These are phyloP conservation scores for Coleophoma cylindrospora DNA, from an alignment of 2,329 filamentous ascomycete species.

Conservation along the genomic window DNA sequence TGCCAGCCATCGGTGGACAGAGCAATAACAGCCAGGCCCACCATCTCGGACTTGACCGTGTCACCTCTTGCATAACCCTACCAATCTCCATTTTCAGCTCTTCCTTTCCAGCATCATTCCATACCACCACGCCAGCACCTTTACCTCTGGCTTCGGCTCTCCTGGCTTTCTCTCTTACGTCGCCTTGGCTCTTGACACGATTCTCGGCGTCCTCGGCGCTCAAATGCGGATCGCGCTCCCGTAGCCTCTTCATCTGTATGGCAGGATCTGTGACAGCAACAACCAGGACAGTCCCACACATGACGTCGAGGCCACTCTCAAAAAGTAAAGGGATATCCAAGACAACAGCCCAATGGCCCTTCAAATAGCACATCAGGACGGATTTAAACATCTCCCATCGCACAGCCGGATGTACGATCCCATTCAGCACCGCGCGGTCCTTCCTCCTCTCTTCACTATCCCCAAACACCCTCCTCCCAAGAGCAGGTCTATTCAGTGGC, in stretches of 20 bases:
- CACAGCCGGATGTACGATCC: slow-evolving; percentile 90
- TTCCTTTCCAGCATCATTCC: slow-evolving; percentile 78
- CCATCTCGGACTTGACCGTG: slow-evolving; percentile 43
- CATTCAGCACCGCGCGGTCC: slow-evolving; percentile 75
- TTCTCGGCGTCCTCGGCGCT: slow-evolving; percentile 83
- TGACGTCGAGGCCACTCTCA: slow-evolving; percentile 77
- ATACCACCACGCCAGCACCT: slow-evolving; percentile 73
- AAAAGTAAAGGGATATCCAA: slow-evolving; percentile 91
- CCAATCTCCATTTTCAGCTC: slow-evolving; percentile 65
- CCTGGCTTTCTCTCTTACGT: slow-evolving; percentile 78
- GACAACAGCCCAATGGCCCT: slow-evolving; percentile 82
- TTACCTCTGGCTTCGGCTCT: slow-evolving; percentile 55
- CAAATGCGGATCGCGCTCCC: slow-evolving; percentile 71
- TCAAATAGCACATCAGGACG: slow-evolving; percentile 67
- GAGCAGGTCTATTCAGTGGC: slow-evolving; percentile 78
- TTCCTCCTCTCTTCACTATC: slow-evolving; percentile 61
- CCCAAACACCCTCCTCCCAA: slow-evolving; percentile 85
- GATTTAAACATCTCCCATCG: slow-evolving; percentile 73
- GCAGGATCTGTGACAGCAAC: slow-evolving; percentile 77
- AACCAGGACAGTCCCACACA: slow-evolving; percentile 82
- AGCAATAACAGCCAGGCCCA: slow-evolving; percentile 72
- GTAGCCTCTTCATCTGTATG: slow-evolving; percentile 76
- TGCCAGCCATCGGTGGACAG: slow-evolving; percentile 70
- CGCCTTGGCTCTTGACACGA: slow-evolving; percentile 78
- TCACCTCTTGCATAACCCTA: slow-evolving; percentile 59